Evolutionary conservation across 768 basidiomycete species (phyloP).

Genomic region (Tylopilus cervinicoccineus): DNA sequence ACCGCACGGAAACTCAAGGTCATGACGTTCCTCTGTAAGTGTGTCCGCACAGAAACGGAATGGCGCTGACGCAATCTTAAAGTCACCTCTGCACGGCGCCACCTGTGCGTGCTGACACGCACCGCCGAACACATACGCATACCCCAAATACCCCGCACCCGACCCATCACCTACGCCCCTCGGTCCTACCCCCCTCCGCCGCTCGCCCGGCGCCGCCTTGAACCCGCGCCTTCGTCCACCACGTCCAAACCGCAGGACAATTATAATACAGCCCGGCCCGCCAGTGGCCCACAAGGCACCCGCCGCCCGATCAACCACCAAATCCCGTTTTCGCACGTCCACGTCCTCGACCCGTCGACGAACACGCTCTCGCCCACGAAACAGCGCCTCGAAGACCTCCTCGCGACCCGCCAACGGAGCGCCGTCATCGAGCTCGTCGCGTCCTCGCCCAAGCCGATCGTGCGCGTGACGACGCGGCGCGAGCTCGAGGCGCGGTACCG

Average conservation of each 20-base stretch:
- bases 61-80: background rate
- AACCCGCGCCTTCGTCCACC: background rate
- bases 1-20: slow-evolving; percentile 3
- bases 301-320: slow-evolving; percentile 32
- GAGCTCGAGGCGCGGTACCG: slow-evolving; percentile 38
- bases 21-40: slow-evolving; percentile 15
- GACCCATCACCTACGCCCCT: slow-evolving; percentile 1
- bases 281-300: background rate
- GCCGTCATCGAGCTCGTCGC: slow-evolving; percentile 54
- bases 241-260: too few species aligned
- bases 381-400: slow-evolving; percentile 37
- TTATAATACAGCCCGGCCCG: too few species aligned
- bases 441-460: slow-evolving; percentile 49
- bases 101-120: slow-evolving; percentile 5
- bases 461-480: slow-evolving; percentile 51
- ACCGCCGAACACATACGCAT: background rate
- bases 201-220: slow-evolving; percentile 13
- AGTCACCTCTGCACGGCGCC: slow-evolving; percentile 1
- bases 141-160: slow-evolving; percentile 2
- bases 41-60: background rate
- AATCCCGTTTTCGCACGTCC: slow-evolving; percentile 42
- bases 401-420: slow-evolving; percentile 34
- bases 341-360: slow-evolving; percentile 46
- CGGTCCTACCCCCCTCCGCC: background rate
- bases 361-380: slow-evolving; percentile 34